These are phyloP conservation scores for Lipomyces mesembrius DNA, from an alignment of 805 yeast genomes.

Conservation along the genomic window DNA sequence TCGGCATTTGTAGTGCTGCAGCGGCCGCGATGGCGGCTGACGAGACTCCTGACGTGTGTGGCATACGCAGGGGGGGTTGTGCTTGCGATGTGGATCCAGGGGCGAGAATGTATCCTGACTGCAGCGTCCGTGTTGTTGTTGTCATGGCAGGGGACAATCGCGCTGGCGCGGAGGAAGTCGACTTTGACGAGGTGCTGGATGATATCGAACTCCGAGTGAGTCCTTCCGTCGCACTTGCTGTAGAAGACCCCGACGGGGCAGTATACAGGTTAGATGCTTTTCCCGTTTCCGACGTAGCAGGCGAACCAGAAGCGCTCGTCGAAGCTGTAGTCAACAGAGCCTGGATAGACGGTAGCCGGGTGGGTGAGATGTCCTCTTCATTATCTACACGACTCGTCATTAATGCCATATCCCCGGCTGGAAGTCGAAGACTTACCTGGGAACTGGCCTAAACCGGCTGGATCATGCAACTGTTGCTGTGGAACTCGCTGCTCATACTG, in stretches of 20 bases:
- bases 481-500: neutral
- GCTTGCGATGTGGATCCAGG: neutral
- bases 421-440: constrained; percentile 8
- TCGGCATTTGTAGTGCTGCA: neutral
- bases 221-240: neutral
- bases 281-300: neutral
- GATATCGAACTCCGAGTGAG: neutral
- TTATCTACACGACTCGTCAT: neutral
- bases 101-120: constrained; percentile 3
- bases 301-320: neutral
- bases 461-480: constrained; percentile 17
- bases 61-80: neutral
- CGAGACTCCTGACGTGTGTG: neutral
- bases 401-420: too few species aligned
- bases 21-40: neutral
- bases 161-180: constrained; percentile 5
- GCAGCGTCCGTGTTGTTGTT: neutral
- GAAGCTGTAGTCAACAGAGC: constrained; percentile 24
- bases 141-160: constrained; percentile 1
- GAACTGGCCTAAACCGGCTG: constrained; percentile 15
- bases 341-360: constrained; percentile 38
- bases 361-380: constrained; percentile 22
- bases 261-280: neutral
- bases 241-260: neutral
- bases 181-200: neutral